phyloP scores from a whole-genome alignment of 345 rosid genomes.

The Orychophragmus violaceus region DNA sequence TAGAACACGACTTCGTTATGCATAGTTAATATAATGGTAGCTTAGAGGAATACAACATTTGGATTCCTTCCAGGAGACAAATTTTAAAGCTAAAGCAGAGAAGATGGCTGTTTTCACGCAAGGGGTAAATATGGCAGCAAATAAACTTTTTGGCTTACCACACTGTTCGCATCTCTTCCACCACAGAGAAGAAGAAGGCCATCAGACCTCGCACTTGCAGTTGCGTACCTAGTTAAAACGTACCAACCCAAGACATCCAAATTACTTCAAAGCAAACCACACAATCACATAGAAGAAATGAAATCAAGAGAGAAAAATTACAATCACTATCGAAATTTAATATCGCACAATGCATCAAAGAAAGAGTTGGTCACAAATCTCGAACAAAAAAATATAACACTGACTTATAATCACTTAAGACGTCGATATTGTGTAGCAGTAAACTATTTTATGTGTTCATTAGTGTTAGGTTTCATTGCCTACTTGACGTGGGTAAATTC shows the following conservation, averaged over 20 bases:
- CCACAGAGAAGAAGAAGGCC: conserved; percentile 99
- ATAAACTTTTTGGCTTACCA: conserved; percentile 49
- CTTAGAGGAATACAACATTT: not conserved
- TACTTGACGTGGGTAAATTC: too few species aligned
- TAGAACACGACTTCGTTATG: too few species aligned
- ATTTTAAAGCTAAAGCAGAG: not conserved
- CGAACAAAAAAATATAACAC: too few species aligned
- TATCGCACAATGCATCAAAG: too few species aligned
- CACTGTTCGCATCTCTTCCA: conserved; percentile 94
- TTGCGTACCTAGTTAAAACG: conserved; percentile 73
- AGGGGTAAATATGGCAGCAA: not conserved
- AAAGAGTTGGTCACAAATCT: too few species aligned
- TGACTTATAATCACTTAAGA: too few species aligned
- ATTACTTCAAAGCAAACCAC: not conserved
- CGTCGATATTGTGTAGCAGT: too few species aligned
- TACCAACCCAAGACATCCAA: conserved; percentile 7
- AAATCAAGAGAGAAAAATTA: conserved; percentile 31
- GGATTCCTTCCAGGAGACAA: not conserved
- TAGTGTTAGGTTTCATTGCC: too few species aligned
- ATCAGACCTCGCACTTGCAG: conserved; percentile 99
- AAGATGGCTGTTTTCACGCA: not conserved
- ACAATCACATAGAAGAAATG: not conserved
- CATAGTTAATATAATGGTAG: not conserved
- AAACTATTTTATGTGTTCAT: too few species aligned
- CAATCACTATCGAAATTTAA: too few species aligned